These are phyloP conservation scores for Alternaria tenuissima DNA, from an alignment of 2,329 filamentous ascomycete genomes.

Conservation along the genomic window DNA sequence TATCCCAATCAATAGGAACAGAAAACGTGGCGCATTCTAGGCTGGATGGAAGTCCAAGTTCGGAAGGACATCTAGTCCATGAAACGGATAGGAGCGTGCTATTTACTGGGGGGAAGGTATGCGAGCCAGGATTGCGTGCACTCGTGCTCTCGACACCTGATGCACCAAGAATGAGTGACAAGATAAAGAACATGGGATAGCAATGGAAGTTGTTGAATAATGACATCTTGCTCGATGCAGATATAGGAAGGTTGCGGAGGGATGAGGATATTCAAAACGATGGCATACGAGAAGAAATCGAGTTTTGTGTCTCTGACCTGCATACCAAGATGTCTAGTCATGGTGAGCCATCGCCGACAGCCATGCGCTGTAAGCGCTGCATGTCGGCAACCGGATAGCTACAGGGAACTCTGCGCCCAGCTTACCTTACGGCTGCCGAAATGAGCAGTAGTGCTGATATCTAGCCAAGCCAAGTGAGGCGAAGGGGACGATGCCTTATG, in stretches of 20 bases:
- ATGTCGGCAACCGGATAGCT: not conserved
- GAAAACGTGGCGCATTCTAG: slow-evolving; percentile 31
- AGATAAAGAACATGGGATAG: not conserved
- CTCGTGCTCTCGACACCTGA: not conserved
- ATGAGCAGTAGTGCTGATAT: slow-evolving; percentile 7
- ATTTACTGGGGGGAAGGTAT: slow-evolving; percentile 3
- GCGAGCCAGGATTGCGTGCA: not conserved
- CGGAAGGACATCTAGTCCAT: slow-evolving; percentile 9
- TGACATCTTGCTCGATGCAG: not conserved
- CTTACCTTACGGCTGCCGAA: not conserved
- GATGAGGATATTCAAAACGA: no score
- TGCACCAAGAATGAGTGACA: not conserved
- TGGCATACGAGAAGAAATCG: not conserved
- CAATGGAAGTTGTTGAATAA: not conserved
- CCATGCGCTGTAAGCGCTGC: not conserved
- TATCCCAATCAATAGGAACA: slow-evolving; percentile 46
- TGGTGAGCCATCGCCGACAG: not conserved
- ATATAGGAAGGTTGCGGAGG: no score
- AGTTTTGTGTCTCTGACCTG: not conserved
- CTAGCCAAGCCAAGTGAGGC: not conserved
- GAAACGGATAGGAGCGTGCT: slow-evolving; percentile 2
- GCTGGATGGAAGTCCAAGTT: slow-evolving; percentile 6
- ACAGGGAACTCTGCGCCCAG: not conserved
- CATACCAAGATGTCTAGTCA: not conserved
- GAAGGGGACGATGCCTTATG: not conserved